Evolutionary conservation across 768 basidiomycete genomes (phyloP).

Genomic region (Mycena filopes): DNA sequence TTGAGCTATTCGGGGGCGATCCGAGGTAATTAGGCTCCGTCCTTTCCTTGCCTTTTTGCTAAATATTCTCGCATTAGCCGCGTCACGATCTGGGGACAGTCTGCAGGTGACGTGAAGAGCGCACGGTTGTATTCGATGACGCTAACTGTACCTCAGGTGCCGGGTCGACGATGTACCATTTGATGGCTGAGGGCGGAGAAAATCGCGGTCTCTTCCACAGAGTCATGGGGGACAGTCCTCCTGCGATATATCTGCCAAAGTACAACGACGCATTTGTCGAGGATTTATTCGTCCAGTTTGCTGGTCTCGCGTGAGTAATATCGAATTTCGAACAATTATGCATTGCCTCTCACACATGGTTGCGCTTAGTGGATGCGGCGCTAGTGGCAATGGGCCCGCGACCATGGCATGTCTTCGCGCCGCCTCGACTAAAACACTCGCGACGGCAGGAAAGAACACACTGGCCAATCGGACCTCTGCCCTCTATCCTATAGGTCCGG

Average conservation of each 20-base stretch:
- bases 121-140: too few species aligned
- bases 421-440: constrained; percentile 40
- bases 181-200: constrained; percentile 52
- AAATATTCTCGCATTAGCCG: constrained; percentile 35
- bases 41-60: neutral
- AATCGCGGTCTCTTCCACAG: constrained; percentile 50
- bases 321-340: too few species aligned
- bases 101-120: constrained; percentile 37
- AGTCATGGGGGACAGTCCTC: constrained; percentile 57
- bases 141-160: constrained; percentile 37
- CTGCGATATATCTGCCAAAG: constrained; percentile 48
- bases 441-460: constrained; percentile 45
- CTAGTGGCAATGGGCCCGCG: constrained; percentile 25
- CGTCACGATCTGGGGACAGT: constrained; percentile 56
- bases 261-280: constrained; percentile 48
- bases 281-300: constrained; percentile 48
- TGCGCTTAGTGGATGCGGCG: constrained; percentile 39
- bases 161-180: constrained; percentile 55
- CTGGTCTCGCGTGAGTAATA: constrained; percentile 45
- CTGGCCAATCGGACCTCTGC: constrained; percentile 44
- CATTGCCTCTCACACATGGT: neutral
- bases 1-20: constrained; percentile 50
- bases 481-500: constrained; percentile 52
- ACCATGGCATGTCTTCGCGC: constrained; percentile 48
- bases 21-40: constrained; percentile 36